These are phyloP conservation scores for Stemphylium vesicarium DNA, from an alignment of 2,329 filamentous ascomycete genomes.

Conservation along the genomic window DNA sequence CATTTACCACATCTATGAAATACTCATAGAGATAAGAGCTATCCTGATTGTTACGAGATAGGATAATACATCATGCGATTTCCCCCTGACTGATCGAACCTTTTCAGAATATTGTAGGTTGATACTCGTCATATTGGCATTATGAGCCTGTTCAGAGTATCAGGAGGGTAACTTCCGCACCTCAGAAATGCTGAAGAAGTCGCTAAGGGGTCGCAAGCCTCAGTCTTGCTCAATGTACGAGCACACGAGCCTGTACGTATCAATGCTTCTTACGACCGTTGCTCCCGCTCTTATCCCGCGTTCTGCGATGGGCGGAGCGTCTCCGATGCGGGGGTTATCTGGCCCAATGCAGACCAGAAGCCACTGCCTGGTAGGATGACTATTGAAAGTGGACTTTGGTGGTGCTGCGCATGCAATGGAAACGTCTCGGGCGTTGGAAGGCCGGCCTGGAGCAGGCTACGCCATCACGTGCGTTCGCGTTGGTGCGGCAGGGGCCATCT, in stretches of 20 bases:
- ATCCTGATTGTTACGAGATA: too few species aligned
- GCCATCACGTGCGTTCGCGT: constrained; percentile 18
- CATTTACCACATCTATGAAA: background rate
- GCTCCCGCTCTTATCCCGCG: background rate
- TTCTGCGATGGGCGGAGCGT: background rate
- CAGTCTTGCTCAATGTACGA: background rate
- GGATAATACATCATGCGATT: too few species aligned
- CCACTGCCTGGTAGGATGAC: background rate
- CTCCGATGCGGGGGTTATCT: background rate
- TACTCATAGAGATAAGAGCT: too few species aligned
- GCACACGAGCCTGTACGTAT: background rate
- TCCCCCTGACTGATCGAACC: background rate
- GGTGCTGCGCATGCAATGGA: background rate
- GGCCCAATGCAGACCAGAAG: background rate
- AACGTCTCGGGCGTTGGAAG: background rate
- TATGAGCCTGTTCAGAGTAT: too few species aligned
- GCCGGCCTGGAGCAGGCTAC: background rate
- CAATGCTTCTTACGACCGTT: background rate
- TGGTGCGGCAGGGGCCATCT: constrained; percentile 6
- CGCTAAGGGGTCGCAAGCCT: background rate
- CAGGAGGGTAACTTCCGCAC: too few species aligned
- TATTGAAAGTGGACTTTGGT: background rate
- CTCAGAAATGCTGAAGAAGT: too few species aligned
- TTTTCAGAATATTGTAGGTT: background rate
- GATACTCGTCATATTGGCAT: background rate